phyloP scores from a whole-genome alignment of 768 basidiomycete species.

The Lactarius akahatsu region DNA sequence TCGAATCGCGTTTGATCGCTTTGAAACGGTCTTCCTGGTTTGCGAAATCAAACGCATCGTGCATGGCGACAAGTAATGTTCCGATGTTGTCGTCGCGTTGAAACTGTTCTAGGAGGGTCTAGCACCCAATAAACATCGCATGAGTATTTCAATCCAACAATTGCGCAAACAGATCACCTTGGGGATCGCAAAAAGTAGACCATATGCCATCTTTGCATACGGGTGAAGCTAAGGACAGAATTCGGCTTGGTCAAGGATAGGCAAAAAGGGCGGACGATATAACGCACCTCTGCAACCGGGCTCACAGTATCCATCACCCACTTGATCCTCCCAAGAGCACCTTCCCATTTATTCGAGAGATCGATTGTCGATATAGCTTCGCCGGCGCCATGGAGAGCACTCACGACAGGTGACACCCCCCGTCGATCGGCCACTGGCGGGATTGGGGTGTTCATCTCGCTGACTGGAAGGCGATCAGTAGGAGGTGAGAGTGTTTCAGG shows the following conservation, averaged over 20 bases:
- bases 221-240: neutral
- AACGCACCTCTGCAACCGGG: neutral
- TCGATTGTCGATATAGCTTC: neutral
- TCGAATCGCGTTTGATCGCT: neutral
- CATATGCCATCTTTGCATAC: neutral
- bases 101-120: neutral
- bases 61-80: neutral
- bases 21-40: neutral
- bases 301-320: neutral
- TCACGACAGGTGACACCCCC: too few relatives aligned
- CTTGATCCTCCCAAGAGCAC: neutral
- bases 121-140: neutral
- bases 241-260: neutral
- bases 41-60: neutral
- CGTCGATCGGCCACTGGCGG: too few relatives aligned
- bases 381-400: neutral
- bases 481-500: neutral
- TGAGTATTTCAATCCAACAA: neutral
- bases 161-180: neutral
- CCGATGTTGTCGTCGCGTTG: neutral
- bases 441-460: too few relatives aligned
- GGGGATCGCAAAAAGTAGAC: neutral
- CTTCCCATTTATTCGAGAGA: neutral
- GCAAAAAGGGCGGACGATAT: neutral
- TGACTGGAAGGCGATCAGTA: neutral